phyloP scores from a whole-genome alignment of 2,329 filamentous ascomycete genomes.

The Parastagonospora nodorum region DNA sequence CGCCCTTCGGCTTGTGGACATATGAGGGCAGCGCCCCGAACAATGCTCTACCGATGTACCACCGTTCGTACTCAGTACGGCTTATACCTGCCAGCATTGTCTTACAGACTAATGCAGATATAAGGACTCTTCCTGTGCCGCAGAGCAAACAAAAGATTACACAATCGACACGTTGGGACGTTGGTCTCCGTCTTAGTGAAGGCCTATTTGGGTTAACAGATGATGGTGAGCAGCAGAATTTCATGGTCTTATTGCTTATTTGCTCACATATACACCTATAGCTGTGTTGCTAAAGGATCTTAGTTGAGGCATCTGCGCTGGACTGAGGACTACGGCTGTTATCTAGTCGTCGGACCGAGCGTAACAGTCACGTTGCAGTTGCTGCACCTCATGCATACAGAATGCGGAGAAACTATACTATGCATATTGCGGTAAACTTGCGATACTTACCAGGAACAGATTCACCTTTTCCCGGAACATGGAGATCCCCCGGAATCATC shows the following conservation, averaged over 20 bases:
- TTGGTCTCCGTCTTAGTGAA: conserved; percentile 1
- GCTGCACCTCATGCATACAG: conserved; percentile 22
- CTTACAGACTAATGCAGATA: not conserved
- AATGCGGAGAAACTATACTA: conserved; percentile 26
- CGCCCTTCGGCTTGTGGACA: too few species aligned
- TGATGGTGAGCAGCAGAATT: conserved; percentile 13
- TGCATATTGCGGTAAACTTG: conserved; percentile 1
- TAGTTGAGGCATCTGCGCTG: conserved; percentile 3
- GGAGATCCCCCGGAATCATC: conserved; percentile 21
- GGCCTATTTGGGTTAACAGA: conserved; percentile 12
- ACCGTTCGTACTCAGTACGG: not conserved
- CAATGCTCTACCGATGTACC: too few species aligned
- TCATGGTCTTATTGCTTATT: conserved; percentile 23
- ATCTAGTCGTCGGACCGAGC: conserved; percentile 16
- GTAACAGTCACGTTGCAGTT: conserved; percentile 25
- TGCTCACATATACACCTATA: conserved; percentile 30
- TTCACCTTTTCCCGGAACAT: conserved; percentile 11
- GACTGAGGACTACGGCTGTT: conserved; percentile 13
- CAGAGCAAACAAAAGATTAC: not conserved
- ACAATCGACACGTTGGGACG: not conserved
- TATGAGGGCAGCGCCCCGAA: too few species aligned
- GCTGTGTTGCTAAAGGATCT: conserved; percentile 4
- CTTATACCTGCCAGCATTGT: not conserved
- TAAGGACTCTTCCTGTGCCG: not conserved
- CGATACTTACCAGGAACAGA: conserved; percentile 13